Evolutionary conservation across 805 yeast genomes (phyloP).

Genomic region (Zygosaccharomyces rouxii): DNA sequence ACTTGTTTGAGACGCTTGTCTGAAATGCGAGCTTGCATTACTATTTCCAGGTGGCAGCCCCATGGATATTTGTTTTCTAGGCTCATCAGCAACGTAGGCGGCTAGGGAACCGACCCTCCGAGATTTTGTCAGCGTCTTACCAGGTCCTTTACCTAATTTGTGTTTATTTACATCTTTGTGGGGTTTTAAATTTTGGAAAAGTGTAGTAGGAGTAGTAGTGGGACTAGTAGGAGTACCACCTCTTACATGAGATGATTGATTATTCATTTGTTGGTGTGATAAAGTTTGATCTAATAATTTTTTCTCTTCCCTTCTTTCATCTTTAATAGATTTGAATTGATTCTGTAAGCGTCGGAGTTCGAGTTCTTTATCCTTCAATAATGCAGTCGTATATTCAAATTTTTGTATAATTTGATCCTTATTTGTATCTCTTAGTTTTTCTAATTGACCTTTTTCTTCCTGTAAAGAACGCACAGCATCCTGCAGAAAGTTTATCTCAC

Average conservation of each 20-base stretch:
- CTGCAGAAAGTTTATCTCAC: slow-evolving; percentile 45
- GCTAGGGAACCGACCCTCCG: slow-evolving; percentile 24
- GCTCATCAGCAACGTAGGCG: slow-evolving; percentile 9
- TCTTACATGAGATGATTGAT: slow-evolving; percentile 7
- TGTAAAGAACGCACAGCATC: slow-evolving; percentile 49
- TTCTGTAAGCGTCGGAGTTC: slow-evolving; percentile 52
- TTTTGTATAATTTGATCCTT: slow-evolving; percentile 52
- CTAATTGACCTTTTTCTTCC: slow-evolving; percentile 52
- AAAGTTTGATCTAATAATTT: slow-evolving; percentile 19
- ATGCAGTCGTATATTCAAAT: slow-evolving; percentile 56
- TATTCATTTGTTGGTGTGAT: slow-evolving; percentile 17
- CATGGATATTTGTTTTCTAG: background rate
- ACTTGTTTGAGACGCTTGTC: background rate
- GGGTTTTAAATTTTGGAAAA: slow-evolving; percentile 18
- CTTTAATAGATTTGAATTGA: slow-evolving; percentile 59
- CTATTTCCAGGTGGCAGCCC: background rate
- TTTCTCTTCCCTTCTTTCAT: slow-evolving; percentile 36
- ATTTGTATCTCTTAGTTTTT: slow-evolving; percentile 68
- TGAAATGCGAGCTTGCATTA: background rate
- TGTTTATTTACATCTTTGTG: slow-evolving; percentile 2
- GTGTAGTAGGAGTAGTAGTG: slow-evolving; percentile 10
- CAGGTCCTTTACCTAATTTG: slow-evolving; percentile 5
- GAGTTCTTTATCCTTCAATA: slow-evolving; percentile 54
- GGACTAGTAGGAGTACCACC: slow-evolving; percentile 8
- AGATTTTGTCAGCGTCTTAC: slow-evolving; percentile 20